These are phyloP conservation scores for Urtica urens DNA, from an alignment of 306 rosid genomes.

Conservation along the genomic window DNA sequence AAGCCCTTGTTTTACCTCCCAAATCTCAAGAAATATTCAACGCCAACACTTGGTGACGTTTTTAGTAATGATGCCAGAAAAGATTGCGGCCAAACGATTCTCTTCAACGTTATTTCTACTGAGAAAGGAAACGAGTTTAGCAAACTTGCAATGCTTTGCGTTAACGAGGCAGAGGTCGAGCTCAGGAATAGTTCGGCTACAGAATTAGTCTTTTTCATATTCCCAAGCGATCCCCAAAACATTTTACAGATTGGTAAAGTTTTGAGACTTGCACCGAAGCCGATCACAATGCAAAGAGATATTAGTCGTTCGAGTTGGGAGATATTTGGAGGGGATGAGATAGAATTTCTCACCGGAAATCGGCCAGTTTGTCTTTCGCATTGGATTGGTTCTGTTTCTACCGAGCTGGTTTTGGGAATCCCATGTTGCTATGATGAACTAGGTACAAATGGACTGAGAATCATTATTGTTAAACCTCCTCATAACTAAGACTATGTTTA, in stretches of 20 bases:
- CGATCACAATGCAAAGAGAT: neutral
- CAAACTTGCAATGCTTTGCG: constrained; percentile 28
- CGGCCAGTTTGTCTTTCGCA: constrained; percentile 29
- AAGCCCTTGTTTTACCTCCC: constrained; percentile 28
- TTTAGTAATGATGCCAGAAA: constrained; percentile 15
- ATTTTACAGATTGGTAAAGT: constrained; percentile 19
- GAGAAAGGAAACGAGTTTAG: neutral
- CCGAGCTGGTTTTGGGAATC: constrained; percentile 21
- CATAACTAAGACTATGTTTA: neutral
- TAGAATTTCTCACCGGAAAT: constrained; percentile 30
- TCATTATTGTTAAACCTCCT: constrained; percentile 8
- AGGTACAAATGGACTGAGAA: constrained; percentile 14
- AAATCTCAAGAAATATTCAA: neutral
- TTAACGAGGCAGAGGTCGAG: constrained; percentile 28
- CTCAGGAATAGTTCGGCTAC: constrained; percentile 17
- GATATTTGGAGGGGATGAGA: constrained; percentile 27
- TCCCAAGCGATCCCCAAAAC: constrained; percentile 16
- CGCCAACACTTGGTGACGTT: constrained; percentile 3
- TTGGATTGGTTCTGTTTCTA: constrained; percentile 32
- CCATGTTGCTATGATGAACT: constrained; percentile 3
- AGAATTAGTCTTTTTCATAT: constrained; percentile 8
- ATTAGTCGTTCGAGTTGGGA: constrained; percentile 20
- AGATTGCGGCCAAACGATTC: constrained; percentile 16
- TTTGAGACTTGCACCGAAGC: neutral
- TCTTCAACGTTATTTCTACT: constrained; percentile 20